Conservation (phyloP, 495 filamentous ascomycete species). For the Beverwykella pulmonaria region DNA sequence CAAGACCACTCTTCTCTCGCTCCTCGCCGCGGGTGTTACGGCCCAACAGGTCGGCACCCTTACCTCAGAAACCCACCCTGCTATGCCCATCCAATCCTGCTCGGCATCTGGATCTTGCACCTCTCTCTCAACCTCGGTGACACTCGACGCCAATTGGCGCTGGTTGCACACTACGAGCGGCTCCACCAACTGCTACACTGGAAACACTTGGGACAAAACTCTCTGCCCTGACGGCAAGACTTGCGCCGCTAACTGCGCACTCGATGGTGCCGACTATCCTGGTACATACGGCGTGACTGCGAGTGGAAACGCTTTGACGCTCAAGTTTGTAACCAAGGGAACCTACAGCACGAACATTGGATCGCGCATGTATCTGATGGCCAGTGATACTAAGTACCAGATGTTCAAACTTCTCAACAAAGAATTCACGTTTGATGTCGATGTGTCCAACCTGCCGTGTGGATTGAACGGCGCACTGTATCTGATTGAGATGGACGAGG, state of each 20-base stretch:
- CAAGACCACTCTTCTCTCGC: conserved; percentile 24
- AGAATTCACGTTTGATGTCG: conserved; percentile 67
- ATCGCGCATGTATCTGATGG: conserved; percentile 65
- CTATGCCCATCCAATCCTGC: conserved; percentile 54
- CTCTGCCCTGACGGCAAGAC: conserved; percentile 46
- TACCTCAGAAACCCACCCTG: conserved; percentile 55
- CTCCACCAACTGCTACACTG: conserved; percentile 47
- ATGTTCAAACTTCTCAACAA: conserved; percentile 60
- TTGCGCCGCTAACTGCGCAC: conserved; percentile 47
- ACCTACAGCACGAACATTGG: conserved; percentile 43
- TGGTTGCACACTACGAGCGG: conserved; percentile 44
- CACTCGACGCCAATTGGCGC: conserved; percentile 53
- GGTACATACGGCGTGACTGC: conserved; percentile 44
- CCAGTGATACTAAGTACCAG: conserved; percentile 59
- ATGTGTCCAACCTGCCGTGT: conserved; percentile 62
- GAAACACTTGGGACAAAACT: conserved; percentile 42
- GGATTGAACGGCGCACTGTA: conserved; percentile 72
- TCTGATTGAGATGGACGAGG: conserved; percentile 62
- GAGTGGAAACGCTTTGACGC: conserved; percentile 34
- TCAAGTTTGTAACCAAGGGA: conserved; percentile 38
- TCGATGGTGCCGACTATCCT: conserved; percentile 44
- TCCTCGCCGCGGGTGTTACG: conserved; percentile 18
- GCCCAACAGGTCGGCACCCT: conserved; percentile 40
- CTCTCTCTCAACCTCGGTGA: conserved; percentile 51
- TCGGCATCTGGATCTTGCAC: conserved; percentile 52